Conservation (phyloP, 352 stramenopile species). For the Phytophthora pluvialis region DNA sequence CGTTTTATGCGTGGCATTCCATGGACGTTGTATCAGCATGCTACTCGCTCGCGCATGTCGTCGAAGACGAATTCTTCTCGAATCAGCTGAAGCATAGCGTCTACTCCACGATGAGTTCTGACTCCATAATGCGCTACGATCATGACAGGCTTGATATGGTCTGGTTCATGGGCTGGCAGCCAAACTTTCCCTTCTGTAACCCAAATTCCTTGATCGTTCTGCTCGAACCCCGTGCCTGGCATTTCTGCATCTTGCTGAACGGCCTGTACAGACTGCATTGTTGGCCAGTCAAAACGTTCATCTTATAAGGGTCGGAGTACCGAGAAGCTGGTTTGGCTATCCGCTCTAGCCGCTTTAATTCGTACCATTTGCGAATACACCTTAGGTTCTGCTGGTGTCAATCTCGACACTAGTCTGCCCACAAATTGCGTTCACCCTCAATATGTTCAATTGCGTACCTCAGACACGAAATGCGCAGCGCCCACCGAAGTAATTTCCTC, state of each 20-base stretch:
- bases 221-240: not conserved
- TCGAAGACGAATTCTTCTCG: not conserved
- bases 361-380: not conserved
- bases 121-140: not conserved
- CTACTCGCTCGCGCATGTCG: not conserved
- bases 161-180: not conserved
- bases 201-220: not conserved
- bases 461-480: not conserved
- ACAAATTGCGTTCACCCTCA: not conserved
- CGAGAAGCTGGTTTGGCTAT: not conserved
- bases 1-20: not conserved
- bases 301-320: not conserved
- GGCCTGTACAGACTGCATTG: not conserved
- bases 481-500: slow-evolving; percentile 1
- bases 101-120: not conserved
- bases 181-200: not conserved
- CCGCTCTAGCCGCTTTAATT: not conserved
- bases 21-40: not conserved
- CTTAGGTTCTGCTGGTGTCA: not conserved
- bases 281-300: not conserved
- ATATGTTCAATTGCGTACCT: not conserved
- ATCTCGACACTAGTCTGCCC: not conserved
- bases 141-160: not conserved
- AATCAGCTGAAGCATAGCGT: not conserved
- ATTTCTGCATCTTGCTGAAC: not conserved